Evolutionary conservation across 345 rosid species (phyloP).

Genomic region (Populus ilicifolia): DNA sequence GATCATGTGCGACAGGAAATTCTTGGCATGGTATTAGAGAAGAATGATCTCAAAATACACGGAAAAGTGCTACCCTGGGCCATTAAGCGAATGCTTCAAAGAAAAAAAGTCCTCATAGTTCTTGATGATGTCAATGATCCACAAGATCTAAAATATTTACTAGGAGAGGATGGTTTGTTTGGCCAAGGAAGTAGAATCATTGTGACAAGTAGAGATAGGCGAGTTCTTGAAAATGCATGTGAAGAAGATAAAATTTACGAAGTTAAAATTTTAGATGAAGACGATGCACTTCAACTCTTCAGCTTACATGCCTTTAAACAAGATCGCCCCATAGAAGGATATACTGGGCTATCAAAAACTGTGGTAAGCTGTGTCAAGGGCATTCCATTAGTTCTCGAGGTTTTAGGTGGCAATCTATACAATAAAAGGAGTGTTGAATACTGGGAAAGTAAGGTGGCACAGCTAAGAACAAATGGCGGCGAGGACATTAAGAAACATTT

Average conservation of each 20-base stretch:
- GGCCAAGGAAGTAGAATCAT: not conserved
- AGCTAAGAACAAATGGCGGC: not conserved
- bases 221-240: not conserved
- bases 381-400: constrained; percentile 5
- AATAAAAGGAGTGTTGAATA: not conserved
- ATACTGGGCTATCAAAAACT: not conserved
- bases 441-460: not conserved
- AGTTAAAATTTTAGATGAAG: not conserved
- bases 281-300: constrained; percentile 1
- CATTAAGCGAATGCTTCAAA: not conserved
- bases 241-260: not conserved
- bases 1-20: not conserved
- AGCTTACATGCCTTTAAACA: constrained; percentile 4
- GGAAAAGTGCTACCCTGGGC: no score
- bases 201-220: not conserved
- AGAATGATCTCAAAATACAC: not conserved
- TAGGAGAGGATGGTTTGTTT: not conserved
- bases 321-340: not conserved
- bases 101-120: not conserved
- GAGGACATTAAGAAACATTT: not conserved
- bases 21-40: not conserved
- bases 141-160: not conserved
- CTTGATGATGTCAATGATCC: not conserved
- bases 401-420: not conserved
- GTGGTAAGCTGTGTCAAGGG: not conserved